Conservation (phyloP, 306 rosid genomes). For the Cucurbita maxima region DNA sequence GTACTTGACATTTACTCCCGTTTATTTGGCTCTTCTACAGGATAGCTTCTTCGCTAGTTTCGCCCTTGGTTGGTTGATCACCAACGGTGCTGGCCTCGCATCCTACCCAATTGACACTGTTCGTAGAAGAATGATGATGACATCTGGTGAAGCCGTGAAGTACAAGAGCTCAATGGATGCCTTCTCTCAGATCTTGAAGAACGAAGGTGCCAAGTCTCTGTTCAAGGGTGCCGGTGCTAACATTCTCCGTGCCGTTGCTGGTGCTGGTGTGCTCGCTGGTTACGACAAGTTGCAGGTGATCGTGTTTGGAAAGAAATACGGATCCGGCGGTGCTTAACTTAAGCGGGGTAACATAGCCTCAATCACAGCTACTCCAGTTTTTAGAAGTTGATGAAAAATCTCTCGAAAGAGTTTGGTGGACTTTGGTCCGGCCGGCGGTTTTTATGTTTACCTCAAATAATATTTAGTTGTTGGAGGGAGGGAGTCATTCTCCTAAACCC, state of each 20-base stretch:
- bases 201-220: conserved; percentile 74
- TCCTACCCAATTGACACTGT: conserved; percentile 90
- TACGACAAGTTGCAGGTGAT: conserved; percentile 78
- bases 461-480: background rate
- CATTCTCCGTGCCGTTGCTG: conserved; percentile 80
- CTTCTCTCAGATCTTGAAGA: conserved; percentile 59
- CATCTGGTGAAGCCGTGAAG: conserved; percentile 91
- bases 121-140: conserved; percentile 99
- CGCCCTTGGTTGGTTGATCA: conserved; percentile 62
- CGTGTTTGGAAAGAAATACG: conserved; percentile 71
- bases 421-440: background rate
- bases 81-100: conserved; percentile 52
- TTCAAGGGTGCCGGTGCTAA: conserved; percentile 96
- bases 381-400: conserved; percentile 5
- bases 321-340: conserved; percentile 55
- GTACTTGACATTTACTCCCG: background rate
- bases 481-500: background rate
- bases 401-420: background rate
- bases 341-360: no score
- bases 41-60: conserved; percentile 79
- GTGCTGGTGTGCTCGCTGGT: conserved; percentile 95
- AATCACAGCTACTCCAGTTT: background rate
- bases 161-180: conserved; percentile 77
- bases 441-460: background rate
- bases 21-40: conserved; percentile 23